phyloP scores from a whole-genome alignment of 2,329 filamentous ascomycete genomes.

The Dothideomycetes sp. region DNA sequence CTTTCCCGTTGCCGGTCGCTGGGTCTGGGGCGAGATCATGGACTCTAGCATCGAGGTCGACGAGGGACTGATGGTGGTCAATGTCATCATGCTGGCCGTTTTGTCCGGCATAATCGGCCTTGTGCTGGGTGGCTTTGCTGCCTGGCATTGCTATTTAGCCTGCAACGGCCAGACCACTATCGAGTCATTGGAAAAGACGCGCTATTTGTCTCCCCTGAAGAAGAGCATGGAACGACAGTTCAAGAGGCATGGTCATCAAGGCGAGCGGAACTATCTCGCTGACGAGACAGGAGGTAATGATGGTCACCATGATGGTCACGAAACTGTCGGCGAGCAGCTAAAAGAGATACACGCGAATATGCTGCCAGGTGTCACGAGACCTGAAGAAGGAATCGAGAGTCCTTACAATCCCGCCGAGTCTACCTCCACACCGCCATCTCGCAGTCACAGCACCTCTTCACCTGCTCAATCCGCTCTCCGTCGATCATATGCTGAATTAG shows the following conservation, averaged over 20 bases:
- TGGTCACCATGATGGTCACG: neutral
- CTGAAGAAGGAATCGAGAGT: conserved; percentile 64
- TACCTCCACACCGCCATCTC: conserved; percentile 15
- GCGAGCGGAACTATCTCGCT: conserved; percentile 4
- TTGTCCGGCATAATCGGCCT: conserved; percentile 84
- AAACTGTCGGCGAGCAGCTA: conserved; percentile 54
- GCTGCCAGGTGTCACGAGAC: conserved; percentile 66
- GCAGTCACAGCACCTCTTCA: conserved; percentile 24
- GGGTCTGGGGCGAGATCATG: conserved; percentile 79
- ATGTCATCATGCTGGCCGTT: conserved; percentile 80
- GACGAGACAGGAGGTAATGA: conserved; percentile 10
- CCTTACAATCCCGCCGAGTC: too few relatives aligned
- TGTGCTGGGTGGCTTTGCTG: conserved; percentile 79
- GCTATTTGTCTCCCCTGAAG: conserved; percentile 75
- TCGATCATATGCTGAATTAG: conserved; percentile 42
- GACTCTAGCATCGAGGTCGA: conserved; percentile 57
- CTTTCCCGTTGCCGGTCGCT: conserved; percentile 65
- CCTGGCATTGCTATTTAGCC: conserved; percentile 81
- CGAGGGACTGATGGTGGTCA: conserved; percentile 64
- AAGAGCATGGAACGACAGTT: conserved; percentile 57
- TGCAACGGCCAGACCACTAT: conserved; percentile 80
- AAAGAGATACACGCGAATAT: conserved; percentile 74
- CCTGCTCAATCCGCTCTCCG: conserved; percentile 34
- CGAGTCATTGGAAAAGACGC: conserved; percentile 88
- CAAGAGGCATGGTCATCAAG: conserved; percentile 17